phyloP scores from a whole-genome alignment of 2,329 filamentous ascomycete genomes.

The Byssochlamys sp. region DNA sequence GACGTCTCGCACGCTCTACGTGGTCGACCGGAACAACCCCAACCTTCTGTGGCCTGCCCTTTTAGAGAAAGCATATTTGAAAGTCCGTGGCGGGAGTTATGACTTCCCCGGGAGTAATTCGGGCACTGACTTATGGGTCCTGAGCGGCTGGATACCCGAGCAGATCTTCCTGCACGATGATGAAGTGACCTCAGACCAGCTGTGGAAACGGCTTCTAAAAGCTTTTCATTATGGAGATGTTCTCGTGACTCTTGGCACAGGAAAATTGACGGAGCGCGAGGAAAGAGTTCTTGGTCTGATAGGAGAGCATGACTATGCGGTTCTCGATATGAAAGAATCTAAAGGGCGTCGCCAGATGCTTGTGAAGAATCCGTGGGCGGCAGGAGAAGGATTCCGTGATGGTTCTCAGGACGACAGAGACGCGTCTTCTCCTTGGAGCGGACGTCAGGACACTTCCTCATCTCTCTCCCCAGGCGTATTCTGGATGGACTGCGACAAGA shows the following conservation, averaged over 20 bases:
- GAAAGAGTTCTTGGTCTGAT: slow-evolving; percentile 73
- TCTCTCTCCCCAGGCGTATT: slow-evolving; percentile 60
- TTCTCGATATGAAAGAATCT: slow-evolving; percentile 64
- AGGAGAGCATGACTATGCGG: slow-evolving; percentile 86
- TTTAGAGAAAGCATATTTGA: slow-evolving; percentile 91
- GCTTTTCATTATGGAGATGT: slow-evolving; percentile 71
- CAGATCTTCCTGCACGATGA: slow-evolving; percentile 85
- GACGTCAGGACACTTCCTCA: slow-evolving; percentile 10
- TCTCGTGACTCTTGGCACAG: slow-evolving; percentile 81
- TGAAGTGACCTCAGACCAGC: slow-evolving; percentile 62
- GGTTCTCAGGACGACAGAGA: slow-evolving; percentile 7
- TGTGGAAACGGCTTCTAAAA: slow-evolving; percentile 68
- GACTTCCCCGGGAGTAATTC: slow-evolving; percentile 97
- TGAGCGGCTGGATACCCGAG: slow-evolving; percentile 94
- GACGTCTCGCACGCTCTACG: slow-evolving; percentile 67
- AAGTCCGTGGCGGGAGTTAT: slow-evolving; percentile 77
- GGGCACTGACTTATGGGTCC: slow-evolving; percentile 81
- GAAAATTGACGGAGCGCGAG: slow-evolving; percentile 64
- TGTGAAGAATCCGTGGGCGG: slow-evolving; percentile 88
- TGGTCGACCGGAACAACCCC: slow-evolving; percentile 75
- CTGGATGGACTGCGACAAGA: slow-evolving; percentile 83
- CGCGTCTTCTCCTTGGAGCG: not conserved
- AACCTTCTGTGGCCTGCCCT: slow-evolving; percentile 82
- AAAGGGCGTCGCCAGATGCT: slow-evolving; percentile 59
- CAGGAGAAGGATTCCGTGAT: slow-evolving; percentile 48